Evolutionary conservation across 2,329 filamentous ascomycete species (phyloP).

Genomic region (Hypocreales sp.): DNA sequence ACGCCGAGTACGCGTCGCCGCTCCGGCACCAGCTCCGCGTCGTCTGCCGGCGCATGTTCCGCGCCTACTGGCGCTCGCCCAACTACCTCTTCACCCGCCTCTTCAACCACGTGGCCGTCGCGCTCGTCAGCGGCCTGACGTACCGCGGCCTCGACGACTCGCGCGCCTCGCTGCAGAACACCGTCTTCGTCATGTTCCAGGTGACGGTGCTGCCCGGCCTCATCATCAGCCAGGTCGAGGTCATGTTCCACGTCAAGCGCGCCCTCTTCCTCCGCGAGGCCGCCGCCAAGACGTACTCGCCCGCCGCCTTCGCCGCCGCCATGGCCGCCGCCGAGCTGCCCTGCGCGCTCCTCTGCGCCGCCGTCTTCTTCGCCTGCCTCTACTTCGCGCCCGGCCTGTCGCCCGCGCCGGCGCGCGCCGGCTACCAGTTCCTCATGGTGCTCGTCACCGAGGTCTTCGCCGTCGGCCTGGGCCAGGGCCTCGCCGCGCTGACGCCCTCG

Average conservation of each 20-base stretch:
- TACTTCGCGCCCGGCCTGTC: constrained; percentile 77
- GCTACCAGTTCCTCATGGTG: constrained; percentile 78
- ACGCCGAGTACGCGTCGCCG: constrained; percentile 73
- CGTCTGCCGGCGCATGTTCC: constrained; percentile 57
- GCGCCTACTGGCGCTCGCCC: constrained; percentile 71
- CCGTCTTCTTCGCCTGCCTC: constrained; percentile 66
- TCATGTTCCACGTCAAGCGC: constrained; percentile 64
- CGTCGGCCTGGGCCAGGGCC: constrained; percentile 61
- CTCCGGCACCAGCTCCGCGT: constrained; percentile 63
- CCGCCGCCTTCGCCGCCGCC: constrained; percentile 60
- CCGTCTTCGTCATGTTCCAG: constrained; percentile 83
- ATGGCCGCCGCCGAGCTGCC: constrained; percentile 77
- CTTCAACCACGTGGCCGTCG: constrained; percentile 71
- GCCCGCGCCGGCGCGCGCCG: constrained; percentile 45
- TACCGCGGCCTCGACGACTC: constrained; percentile 68
- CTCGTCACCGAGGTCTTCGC: constrained; percentile 74
- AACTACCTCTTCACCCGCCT: constrained; percentile 82
- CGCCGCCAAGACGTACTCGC: constrained; percentile 72
- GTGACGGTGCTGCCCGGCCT: constrained; percentile 71
- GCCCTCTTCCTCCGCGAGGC: constrained; percentile 78
- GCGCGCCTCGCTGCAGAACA: constrained; percentile 63
- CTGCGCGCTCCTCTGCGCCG: constrained; percentile 66
- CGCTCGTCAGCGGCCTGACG: constrained; percentile 62
- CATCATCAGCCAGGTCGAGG: constrained; percentile 69
- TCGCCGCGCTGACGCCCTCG: constrained; percentile 63